These are phyloP conservation scores for Aspergillus fischeri DNA, from an alignment of 2,329 filamentous ascomycete genomes.

Conservation along the genomic window DNA sequence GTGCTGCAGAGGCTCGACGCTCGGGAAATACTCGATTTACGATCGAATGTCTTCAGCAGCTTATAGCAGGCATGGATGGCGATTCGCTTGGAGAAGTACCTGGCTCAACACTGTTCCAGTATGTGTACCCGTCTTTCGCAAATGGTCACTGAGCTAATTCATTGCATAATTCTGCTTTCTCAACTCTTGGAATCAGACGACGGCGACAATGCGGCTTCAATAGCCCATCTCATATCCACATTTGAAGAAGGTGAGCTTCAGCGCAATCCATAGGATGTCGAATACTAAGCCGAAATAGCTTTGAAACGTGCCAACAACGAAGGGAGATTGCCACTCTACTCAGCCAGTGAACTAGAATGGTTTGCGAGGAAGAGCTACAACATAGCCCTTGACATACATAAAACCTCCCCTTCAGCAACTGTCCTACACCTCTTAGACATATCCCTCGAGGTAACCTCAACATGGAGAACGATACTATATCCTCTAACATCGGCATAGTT, in stretches of 20 bases:
- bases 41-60: slow-evolving; percentile 54
- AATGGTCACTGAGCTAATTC: slow-evolving; percentile 7
- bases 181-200: slow-evolving; percentile 41
- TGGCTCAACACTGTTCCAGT: slow-evolving; percentile 62
- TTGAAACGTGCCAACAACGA: slow-evolving; percentile 43
- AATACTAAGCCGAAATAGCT: slow-evolving; percentile 40
- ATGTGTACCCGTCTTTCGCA: slow-evolving; percentile 29
- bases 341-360: slow-evolving; percentile 69
- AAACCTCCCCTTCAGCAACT: slow-evolving; percentile 52
- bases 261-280: slow-evolving; percentile 4
- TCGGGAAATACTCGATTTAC: slow-evolving; percentile 59
- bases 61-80: slow-evolving; percentile 55
- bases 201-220: slow-evolving; percentile 19
- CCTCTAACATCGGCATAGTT: slow-evolving; percentile 40
- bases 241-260: slow-evolving; percentile 47
- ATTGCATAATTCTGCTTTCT: slow-evolving; percentile 39
- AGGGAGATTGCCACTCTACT: slow-evolving; percentile 51
- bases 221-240: slow-evolving; percentile 51
- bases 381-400: slow-evolving; percentile 60
- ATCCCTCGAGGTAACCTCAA: slow-evolving; percentile 40
- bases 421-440: slow-evolving; percentile 53
- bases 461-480: not conserved
- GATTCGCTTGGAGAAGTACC: slow-evolving; percentile 49
- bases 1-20: slow-evolving; percentile 70
- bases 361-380: slow-evolving; percentile 82